These are phyloP conservation scores for Kingdonia uniflora DNA, from an alignment of 164 flowering plant species.

Conservation along the genomic window DNA sequence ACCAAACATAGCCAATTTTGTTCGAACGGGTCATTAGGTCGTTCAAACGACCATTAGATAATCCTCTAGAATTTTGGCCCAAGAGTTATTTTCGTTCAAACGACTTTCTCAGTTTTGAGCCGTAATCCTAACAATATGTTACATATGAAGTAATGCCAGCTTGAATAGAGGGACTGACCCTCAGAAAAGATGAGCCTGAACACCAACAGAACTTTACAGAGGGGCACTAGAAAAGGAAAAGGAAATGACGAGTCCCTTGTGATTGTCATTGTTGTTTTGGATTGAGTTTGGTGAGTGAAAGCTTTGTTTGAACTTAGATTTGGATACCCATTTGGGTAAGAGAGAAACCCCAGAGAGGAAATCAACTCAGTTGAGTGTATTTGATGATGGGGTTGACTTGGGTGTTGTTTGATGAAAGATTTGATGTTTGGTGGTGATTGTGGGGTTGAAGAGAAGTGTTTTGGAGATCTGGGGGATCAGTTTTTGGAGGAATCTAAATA, in stretches of 20 bases:
- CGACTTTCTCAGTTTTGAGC: no score
- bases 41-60: no score
- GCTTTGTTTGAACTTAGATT: constrained; percentile 34
- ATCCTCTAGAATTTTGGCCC: no score
- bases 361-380: background rate
- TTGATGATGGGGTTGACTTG: constrained; percentile 17
- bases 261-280: constrained; percentile 1
- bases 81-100: no score
- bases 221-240: no score
- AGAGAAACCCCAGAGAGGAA: constrained; percentile 13
- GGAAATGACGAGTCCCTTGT: background rate
- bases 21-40: no score
- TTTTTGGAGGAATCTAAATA: background rate
- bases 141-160: no score
- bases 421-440: constrained; percentile 7
- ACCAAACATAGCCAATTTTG: no score
- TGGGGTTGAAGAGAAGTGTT: background rate
- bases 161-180: no score
- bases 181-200: no score
- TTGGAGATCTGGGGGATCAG: constrained; percentile 15
- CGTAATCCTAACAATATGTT: no score
- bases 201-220: no score
- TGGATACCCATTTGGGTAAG: constrained; percentile 16
- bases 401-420: constrained; percentile 15
- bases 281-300: constrained; percentile 21